A percentile compares a stretch with the other conserved stretches of the same genome.
Conservation (phyloP, 768 basidiomycete species). For the Trametes cubensis region DNA sequence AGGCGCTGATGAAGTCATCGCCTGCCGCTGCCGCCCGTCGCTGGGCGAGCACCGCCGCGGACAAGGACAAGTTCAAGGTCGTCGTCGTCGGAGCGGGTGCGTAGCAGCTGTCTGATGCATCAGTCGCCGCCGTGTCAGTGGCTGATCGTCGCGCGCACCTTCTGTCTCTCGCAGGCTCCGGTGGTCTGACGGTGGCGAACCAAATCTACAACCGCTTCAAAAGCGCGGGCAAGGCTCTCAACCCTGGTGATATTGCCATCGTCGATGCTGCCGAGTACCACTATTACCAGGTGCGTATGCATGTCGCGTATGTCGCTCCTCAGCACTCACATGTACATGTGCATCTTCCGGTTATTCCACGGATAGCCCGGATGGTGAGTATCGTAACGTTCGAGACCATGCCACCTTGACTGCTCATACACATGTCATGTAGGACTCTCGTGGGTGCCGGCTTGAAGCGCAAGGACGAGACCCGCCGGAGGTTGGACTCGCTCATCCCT, state of each 20-base stretch:
- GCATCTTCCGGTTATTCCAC: slow-evolving; percentile 19
- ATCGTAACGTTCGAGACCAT: neutral
- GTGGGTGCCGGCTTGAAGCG: slow-evolving; percentile 84
- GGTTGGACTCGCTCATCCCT: slow-evolving; percentile 73
- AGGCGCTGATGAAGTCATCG: slow-evolving; percentile 22
- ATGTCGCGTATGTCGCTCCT: neutral
- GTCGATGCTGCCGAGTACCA: slow-evolving; percentile 82
- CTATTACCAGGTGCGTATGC: slow-evolving; percentile 70
- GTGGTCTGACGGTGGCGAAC: slow-evolving; percentile 80
- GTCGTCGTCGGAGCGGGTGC: slow-evolving; percentile 86
- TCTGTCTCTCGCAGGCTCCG: slow-evolving; percentile 59
- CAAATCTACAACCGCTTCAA: slow-evolving; percentile 85
- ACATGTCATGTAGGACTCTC: slow-evolving; percentile 66
- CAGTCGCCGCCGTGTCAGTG: slow-evolving; percentile 4
- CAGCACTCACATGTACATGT: neutral
- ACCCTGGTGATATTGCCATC: slow-evolving; percentile 79
- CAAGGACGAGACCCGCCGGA: slow-evolving; percentile 69
- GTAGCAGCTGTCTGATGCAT: slow-evolving; percentile 30
- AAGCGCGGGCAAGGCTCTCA: slow-evolving; percentile 66
- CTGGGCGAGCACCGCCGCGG: slow-evolving; percentile 41
- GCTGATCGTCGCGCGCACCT: slow-evolving; percentile 5
- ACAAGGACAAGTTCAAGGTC: slow-evolving; percentile 71
- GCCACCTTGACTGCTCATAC: neutral
- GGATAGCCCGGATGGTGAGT: slow-evolving; percentile 85
- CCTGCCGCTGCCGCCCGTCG: slow-evolving; percentile 19